Evolutionary conservation across 2,329 filamentous ascomycete species (phyloP), one percentile per base, ranked within the genome.

Genomic region (Xylogone sp.): DNA sequence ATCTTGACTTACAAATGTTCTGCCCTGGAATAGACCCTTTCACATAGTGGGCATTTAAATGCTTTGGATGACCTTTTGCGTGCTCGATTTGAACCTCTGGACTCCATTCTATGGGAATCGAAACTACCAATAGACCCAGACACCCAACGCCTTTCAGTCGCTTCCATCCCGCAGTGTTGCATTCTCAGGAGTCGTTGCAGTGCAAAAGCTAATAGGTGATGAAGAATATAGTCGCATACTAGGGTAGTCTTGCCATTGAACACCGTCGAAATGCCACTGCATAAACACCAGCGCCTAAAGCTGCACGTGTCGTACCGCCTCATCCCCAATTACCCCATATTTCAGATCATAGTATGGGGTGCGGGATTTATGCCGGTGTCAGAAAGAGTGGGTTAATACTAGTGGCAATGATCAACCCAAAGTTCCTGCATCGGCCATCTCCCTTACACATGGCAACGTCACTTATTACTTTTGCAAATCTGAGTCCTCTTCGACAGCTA

Each of bases 21-120:
- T 9, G 92, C 92, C 65, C 92, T 82, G 21, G 91, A 96, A 68
- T 97, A 97, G 66, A 86, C 92, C 76, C 96, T 97, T 44, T 89
- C 90, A 63, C 92, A 97, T 54, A 90, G 83, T 4, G 86, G 84
- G 66, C 92, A 97, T 62, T 87, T 84, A 57, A 90, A 91, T 63
- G 83, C 82, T 71, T 89, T 90, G 67, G 90, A 86, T 31, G 88
- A 73, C 3, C 84, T 85, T 66, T 89, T 89, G 57, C 87, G 81
- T 39, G 24, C 24, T 5, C 24, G 34, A 39, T 16, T 18, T 39
- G 4, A 16, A 39, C 34, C n/a, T 16, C 5, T 39, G 4, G 34
- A 39, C 34, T 39, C 34, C 5, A 16, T 16, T 39, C 12, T 16
- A 39, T 39, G 34, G 34, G 10, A 4, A 39, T 39, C 34, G 5